Evolutionary conservation across 2,329 filamentous ascomycete genomes (phyloP).

Genomic region (Diplodia seriata): DNA sequence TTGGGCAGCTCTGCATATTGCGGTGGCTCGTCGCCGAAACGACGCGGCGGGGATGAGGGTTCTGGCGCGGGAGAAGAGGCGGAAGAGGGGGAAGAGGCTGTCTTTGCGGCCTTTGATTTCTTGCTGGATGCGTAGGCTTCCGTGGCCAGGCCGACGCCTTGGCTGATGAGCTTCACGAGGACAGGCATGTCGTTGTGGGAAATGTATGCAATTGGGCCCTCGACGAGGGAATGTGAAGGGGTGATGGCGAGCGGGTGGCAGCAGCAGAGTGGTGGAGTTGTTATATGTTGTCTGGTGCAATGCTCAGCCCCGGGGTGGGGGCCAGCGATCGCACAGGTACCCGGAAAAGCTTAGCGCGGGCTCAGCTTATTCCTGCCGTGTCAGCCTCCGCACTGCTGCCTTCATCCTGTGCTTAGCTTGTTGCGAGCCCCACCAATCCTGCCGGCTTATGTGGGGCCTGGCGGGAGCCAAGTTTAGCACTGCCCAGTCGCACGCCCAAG

Average conservation of each 20-base stretch:
- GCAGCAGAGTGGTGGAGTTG: not conserved
- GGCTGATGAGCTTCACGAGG: constrained; percentile 24
- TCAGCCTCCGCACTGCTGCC: not conserved
- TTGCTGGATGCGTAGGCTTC: constrained; percentile 18
- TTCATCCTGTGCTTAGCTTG: not conserved
- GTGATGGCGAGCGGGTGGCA: not conserved
- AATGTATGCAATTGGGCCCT: not conserved
- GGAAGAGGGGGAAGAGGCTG: not conserved
- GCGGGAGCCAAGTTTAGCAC: not conserved
- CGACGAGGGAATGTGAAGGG: not conserved
- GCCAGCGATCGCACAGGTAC: not conserved
- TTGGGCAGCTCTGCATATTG: not conserved
- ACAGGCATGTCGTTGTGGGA: not conserved
- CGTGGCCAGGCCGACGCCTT: constrained; percentile 17
- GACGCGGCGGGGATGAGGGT: not conserved
- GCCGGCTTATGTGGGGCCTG: not conserved
- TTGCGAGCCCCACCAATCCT: constrained; percentile 1
- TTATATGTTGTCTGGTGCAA: not conserved
- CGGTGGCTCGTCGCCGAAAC: not conserved
- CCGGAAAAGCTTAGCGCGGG: not conserved
- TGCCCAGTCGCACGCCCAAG: not conserved
- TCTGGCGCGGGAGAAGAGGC: not conserved
- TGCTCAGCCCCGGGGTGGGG: not conserved
- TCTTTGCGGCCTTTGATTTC: constrained; percentile 5
- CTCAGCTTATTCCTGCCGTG: not conserved